phyloP scores from a whole-genome alignment of 202 grass and related monocot species.

The Panicum virgatum region DNA sequence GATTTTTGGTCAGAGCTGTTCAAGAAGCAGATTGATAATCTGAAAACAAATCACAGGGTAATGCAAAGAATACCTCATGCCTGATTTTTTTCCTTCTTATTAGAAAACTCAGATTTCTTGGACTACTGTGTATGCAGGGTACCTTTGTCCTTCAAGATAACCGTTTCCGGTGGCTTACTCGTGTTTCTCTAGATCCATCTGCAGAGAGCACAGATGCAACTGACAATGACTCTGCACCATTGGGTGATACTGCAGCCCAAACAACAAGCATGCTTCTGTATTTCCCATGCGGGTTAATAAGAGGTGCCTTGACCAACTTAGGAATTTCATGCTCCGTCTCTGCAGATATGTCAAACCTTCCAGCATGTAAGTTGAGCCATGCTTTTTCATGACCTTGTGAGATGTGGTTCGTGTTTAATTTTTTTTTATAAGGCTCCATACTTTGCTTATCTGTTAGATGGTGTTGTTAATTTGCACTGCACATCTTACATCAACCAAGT shows the following conservation, averaged over 20 bases:
- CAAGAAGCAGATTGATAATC: conserved; percentile 96
- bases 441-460: neutral
- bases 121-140: conserved; percentile 53
- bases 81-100: neutral
- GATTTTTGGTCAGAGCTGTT: conserved; percentile 97
- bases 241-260: conserved; percentile 59
- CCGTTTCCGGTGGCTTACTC: conserved; percentile 78
- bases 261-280: conserved; percentile 88
- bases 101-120: conserved; percentile 20
- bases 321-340: conserved; percentile 81
- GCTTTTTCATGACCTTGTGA: neutral
- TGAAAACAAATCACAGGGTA: conserved; percentile 98
- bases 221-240: conserved; percentile 54
- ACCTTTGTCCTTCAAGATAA: conserved; percentile 99
- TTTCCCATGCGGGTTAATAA: conserved; percentile 90
- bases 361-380: conserved; percentile 71
- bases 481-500: conserved; percentile 9
- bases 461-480: conserved; percentile 1
- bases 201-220: conserved; percentile 44
- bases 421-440: too few relatives aligned
- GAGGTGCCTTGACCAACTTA: conserved; percentile 88
- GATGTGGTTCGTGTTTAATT: neutral
- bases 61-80: conserved; percentile 22
- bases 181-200: conserved; percentile 67
- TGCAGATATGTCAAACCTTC: conserved; percentile 90